Base-by-base conservation (phyloP, 352 stramenopile species). In the Pythium utonaiense region DNA sequence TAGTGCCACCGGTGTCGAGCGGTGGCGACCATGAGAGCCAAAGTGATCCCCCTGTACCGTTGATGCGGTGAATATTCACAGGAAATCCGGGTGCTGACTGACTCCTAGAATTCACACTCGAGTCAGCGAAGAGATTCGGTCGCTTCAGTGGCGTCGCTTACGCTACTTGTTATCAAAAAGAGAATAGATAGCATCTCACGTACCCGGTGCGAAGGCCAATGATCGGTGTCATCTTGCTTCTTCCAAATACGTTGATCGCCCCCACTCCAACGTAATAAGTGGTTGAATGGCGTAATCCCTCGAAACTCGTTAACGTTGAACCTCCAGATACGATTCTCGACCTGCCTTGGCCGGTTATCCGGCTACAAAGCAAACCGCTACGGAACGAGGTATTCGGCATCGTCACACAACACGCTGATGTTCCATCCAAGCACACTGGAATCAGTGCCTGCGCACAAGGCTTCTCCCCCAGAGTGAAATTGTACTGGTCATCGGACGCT, bases 201-300 rank as follows among this genome's bases (percentile, higher is more conserved):
- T 64, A 88, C 78, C 41, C 69, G 24, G 78, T 87, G 40, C 48
- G 52, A 3, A 87, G 45, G 3, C 64, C 69, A 1, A 63, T 42
- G 17, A 81, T 63, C 0, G 40, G 48, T 9, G 76, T 83, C 7
- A 63, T 57, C 1, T 6, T 21, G 28, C 80, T 81, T 9, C 28
- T 56, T 24, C 78, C 80, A 10, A 74, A 62, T 10, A 45, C 25
- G 50, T 79, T 88, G 28, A 69, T 75, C 1, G 69, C 76, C 72
- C 75, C 69, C 0, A 88, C 73, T 21, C 73, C 75, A 44, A 86
- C 70, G 49, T 73, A 83, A 38, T 88, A 90, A 2, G 48, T 66
- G 12, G 78, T 74, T 7, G 78, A 84, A 34, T 76, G 70, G 24
- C 71, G 76, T 0, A 90, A 62, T 4, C 56, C 58, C 19, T 67